Percentiles rank a stretch among this genome's conserved stretches.
These are phyloP conservation scores for Yamadazyma triangularis DNA, from an alignment of 1,139 yeast genomes.

Conservation along the genomic window DNA sequence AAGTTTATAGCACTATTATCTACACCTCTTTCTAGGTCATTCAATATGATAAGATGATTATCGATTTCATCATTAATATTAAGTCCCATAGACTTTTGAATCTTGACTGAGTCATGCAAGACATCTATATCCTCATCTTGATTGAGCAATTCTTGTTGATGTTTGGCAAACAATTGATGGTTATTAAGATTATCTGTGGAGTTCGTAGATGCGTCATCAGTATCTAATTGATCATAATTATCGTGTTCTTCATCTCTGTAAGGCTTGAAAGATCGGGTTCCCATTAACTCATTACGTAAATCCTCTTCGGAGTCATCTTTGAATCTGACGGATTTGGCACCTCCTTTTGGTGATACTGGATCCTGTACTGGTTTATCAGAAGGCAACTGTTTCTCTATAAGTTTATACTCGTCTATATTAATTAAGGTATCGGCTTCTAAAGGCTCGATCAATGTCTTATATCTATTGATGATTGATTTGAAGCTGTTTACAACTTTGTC, in stretches of 20 bases:
- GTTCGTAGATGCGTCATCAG: constrained; percentile 4
- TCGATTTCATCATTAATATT: constrained; percentile 64
- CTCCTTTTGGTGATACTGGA: background rate
- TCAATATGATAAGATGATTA: constrained; percentile 62
- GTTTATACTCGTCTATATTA: constrained; percentile 34
- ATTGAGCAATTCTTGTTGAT: constrained; percentile 56
- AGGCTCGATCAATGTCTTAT: constrained; percentile 16
- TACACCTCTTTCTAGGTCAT: constrained; percentile 66
- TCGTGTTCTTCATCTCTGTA: constrained; percentile 35
- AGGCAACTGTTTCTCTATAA: constrained; percentile 9
- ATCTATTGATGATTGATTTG: constrained; percentile 16
- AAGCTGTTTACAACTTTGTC: constrained; percentile 10
- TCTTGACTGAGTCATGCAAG: constrained; percentile 55
- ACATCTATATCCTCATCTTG: constrained; percentile 63
- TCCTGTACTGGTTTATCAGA: background rate
- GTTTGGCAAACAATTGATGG: constrained; percentile 57
- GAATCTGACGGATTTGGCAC: constrained; percentile 57
- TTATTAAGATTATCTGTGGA: constrained; percentile 31
- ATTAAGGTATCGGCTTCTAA: constrained; percentile 26
- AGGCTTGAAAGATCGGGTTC: constrained; percentile 26
- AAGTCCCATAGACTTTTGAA: constrained; percentile 63
- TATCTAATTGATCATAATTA: too few relatives aligned
- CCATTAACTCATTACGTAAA: constrained; percentile 14
- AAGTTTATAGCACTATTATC: constrained; percentile 52
- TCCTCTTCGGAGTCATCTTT: constrained; percentile 18